Evolutionary conservation across 192 early-diverging fungal species (phyloP).

Genomic region (Coemansia sp.): DNA sequence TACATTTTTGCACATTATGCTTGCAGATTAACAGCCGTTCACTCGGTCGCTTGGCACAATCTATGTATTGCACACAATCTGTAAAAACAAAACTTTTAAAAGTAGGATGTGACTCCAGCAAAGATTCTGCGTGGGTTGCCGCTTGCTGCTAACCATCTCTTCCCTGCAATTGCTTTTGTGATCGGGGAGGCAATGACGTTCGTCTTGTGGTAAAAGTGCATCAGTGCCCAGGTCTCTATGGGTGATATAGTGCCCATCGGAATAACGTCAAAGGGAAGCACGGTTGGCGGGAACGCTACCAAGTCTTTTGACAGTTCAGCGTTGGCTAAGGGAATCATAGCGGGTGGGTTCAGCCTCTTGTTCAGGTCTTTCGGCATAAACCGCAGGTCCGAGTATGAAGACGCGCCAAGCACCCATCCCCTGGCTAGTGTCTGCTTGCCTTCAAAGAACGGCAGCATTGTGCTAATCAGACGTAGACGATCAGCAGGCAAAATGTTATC

Average conservation of each 20-base stretch:
- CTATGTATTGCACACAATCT: no score
- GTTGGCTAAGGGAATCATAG: constrained; percentile 33
- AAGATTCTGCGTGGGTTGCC: constrained; percentile 53
- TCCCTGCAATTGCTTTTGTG: constrained; percentile 36
- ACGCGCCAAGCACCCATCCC: constrained; percentile 45
- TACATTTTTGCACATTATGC: not conserved
- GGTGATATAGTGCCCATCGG: constrained; percentile 28
- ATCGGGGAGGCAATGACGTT: constrained; percentile 25
- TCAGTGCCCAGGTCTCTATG: constrained; percentile 38
- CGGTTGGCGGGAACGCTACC: not conserved
- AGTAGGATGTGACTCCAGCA: constrained; percentile 38
- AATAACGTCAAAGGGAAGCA: constrained; percentile 25
- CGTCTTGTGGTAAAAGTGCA: constrained; percentile 38
- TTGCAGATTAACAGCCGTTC: no score
- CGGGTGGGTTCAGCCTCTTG: constrained; percentile 26
- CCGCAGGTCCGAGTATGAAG: constrained; percentile 28
- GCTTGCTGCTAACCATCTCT: constrained; percentile 41
- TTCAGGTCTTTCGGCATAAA: constrained; percentile 40
- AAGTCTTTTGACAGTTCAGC: constrained; percentile 22
- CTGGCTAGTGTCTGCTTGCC: constrained; percentile 14
- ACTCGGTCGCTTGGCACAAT: no score
- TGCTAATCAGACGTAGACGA: constrained; percentile 31
- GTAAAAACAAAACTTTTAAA: constrained; percentile 13
- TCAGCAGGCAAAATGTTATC: constrained; percentile 28
- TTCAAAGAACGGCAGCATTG: constrained; percentile 49